Evolutionary conservation across 495 filamentous ascomycete species (phyloP).

Genomic region (Pyrenula aspistea): DNA sequence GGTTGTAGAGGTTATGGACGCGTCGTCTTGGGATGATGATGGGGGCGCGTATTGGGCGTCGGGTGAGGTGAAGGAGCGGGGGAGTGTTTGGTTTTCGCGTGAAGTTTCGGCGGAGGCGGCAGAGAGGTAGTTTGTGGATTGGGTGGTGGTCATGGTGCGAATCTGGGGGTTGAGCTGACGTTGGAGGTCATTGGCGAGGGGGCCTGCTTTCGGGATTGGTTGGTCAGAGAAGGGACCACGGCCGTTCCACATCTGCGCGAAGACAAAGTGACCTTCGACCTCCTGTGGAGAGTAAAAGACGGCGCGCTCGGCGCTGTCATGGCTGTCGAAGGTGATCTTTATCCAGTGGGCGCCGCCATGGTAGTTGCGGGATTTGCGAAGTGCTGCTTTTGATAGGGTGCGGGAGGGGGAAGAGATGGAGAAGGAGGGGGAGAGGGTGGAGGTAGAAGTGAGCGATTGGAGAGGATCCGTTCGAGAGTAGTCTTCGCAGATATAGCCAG

Average conservation of each 20-base stretch:
- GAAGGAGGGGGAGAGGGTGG: constrained; percentile 50
- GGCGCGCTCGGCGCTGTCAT: constrained; percentile 64
- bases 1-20: constrained; percentile 27
- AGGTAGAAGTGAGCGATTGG: constrained; percentile 39
- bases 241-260: constrained; percentile 64
- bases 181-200: constrained; percentile 11
- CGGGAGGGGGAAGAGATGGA: constrained; percentile 38
- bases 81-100: constrained; percentile 22
- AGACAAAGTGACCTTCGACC: constrained; percentile 64
- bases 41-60: constrained; percentile 2
- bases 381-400: constrained; percentile 54
- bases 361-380: constrained; percentile 60
- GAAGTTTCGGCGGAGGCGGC: constrained; percentile 18
- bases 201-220: constrained; percentile 37
- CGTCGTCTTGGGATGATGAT: neutral
- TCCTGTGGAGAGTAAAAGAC: constrained; percentile 63
- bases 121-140: constrained; percentile 26
- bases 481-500: constrained; percentile 77
- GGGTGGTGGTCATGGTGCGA: constrained; percentile 25
- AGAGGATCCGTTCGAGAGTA: constrained; percentile 56
- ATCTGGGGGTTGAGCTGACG: constrained; percentile 10
- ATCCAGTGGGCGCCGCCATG: constrained; percentile 80
- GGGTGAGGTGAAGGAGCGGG: constrained; percentile 27
- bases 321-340: constrained; percentile 82
- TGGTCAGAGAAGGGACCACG: constrained; percentile 56